Evolutionary conservation across 2,329 filamentous ascomycete species (phyloP).

Genomic region (Harringtonia lauricola): DNA sequence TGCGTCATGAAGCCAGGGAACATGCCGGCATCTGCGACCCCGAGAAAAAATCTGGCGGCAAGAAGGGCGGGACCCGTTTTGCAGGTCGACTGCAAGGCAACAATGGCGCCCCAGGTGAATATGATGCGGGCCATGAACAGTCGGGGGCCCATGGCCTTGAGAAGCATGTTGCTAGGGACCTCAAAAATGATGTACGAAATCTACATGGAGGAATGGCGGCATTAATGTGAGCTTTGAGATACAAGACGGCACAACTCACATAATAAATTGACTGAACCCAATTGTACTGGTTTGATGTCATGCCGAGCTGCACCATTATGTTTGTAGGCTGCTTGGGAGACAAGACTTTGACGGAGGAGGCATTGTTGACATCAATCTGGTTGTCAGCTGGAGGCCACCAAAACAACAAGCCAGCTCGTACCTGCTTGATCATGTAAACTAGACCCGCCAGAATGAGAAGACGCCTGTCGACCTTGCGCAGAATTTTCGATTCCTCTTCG

Average conservation of each 20-base stretch:
- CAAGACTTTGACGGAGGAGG: slow-evolving; percentile 7
- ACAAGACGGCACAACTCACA: too few relatives aligned
- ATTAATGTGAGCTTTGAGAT: too few relatives aligned
- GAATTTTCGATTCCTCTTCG: slow-evolving; percentile 3
- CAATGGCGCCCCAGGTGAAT: slow-evolving; percentile 26
- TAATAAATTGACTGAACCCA: slow-evolving; percentile 8
- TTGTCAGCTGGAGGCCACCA: too few relatives aligned
- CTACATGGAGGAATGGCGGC: too few relatives aligned
- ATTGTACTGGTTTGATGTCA: slow-evolving; percentile 8
- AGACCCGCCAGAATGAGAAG: slow-evolving; percentile 3
- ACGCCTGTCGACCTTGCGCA: slow-evolving; percentile 7
- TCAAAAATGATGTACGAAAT: slow-evolving; percentile 18
- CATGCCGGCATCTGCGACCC: slow-evolving; percentile 7
- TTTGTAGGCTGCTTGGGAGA: slow-evolving; percentile 5
- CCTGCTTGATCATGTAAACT: slow-evolving; percentile 9
- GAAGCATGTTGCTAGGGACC: slow-evolving; percentile 44
- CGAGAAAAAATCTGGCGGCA: slow-evolving; percentile 29
- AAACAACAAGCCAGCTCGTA: too few relatives aligned
- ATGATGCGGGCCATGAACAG: slow-evolving; percentile 29
- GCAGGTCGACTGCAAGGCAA: slow-evolving; percentile 33
- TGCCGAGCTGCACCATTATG: slow-evolving; percentile 5
- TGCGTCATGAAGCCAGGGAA: slow-evolving; percentile 7
- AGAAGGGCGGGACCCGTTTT: slow-evolving; percentile 30
- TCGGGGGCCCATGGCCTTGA: slow-evolving; percentile 42
- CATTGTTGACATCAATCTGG: slow-evolving; percentile 6